Evolutionary conservation across 768 basidiomycete genomes (phyloP).

Genomic region (Pleurotus tuber-regium): DNA sequence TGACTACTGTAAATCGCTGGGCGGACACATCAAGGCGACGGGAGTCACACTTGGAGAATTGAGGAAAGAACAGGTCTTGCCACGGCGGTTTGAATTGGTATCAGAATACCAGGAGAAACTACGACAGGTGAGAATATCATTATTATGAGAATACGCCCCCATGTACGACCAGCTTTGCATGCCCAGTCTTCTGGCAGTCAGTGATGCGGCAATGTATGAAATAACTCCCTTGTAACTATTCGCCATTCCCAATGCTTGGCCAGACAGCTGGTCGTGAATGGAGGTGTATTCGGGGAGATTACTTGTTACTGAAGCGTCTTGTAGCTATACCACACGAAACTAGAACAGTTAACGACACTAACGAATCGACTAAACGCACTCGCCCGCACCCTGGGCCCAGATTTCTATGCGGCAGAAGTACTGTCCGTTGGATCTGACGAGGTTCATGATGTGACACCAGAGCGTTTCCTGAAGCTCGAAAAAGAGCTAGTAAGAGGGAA

Average conservation of each 20-base stretch:
- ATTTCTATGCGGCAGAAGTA: slow-evolving; percentile 58
- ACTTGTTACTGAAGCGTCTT: no score
- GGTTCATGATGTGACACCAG: slow-evolving; percentile 69
- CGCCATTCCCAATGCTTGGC: no score
- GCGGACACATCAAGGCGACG: slow-evolving; percentile 66
- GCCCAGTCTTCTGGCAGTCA: not conserved
- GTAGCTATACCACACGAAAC: slow-evolving; percentile 72
- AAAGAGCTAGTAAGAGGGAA: slow-evolving; percentile 84
- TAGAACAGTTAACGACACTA: slow-evolving; percentile 71
- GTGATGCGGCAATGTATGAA: no score
- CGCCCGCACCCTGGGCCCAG: slow-evolving; percentile 56
- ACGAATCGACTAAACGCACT: slow-evolving; percentile 62
- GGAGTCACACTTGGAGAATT: slow-evolving; percentile 67
- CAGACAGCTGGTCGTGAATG: no score
- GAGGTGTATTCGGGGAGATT: no score
- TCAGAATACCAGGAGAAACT: slow-evolving; percentile 75
- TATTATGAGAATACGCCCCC: no score
- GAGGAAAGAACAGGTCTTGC: slow-evolving; percentile 69
- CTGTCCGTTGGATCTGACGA: slow-evolving; percentile 40
- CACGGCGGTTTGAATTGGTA: slow-evolving; percentile 66
- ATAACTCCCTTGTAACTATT: no score
- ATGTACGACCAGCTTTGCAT: not conserved
- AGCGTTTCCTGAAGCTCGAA: slow-evolving; percentile 77
- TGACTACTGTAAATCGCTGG: slow-evolving; percentile 66
- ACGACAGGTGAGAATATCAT: slow-evolving; percentile 66